Evolutionary conservation across 257 asterid genomes (phyloP).

Genomic region (Orobanche coerulescens): DNA sequence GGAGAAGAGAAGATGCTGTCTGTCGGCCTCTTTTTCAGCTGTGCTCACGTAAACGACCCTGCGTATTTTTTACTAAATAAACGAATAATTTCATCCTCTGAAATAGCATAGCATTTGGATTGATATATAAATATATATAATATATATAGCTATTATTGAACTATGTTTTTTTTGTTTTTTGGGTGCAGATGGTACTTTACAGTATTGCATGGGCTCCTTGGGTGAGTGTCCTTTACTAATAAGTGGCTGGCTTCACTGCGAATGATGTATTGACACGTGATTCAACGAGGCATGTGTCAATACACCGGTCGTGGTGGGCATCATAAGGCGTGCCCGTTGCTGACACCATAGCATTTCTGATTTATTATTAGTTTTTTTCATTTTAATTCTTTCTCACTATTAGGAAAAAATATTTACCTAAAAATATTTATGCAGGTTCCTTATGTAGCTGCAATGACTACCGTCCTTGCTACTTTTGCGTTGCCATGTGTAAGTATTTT

Average conservation of each 20-base stretch:
- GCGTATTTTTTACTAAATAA: not conserved
- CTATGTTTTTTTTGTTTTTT: not conserved
- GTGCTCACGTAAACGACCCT: conserved; percentile 35
- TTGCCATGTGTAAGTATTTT: conserved; percentile 64
- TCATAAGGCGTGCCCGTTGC: too few relatives aligned
- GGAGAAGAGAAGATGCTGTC: conserved; percentile 82
- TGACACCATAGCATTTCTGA: too few relatives aligned
- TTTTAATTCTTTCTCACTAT: too few relatives aligned
- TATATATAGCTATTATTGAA: not conserved
- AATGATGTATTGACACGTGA: too few relatives aligned
- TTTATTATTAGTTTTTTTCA: too few relatives aligned
- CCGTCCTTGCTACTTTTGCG: conserved; percentile 53
- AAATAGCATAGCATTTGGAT: too few relatives aligned
- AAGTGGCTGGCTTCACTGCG: not conserved
- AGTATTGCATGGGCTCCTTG: conserved; percentile 92
- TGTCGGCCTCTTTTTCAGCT: conserved; percentile 62
- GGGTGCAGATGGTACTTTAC: conserved; percentile 64
- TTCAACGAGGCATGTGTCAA: too few relatives aligned
- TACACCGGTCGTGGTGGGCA: too few relatives aligned
- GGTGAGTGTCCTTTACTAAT: conserved; percentile 33
- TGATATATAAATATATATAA: too few relatives aligned
- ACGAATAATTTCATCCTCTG: not conserved
- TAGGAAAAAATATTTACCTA: not conserved
- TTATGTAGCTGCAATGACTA: conserved; percentile 56
- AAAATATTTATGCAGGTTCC: conserved; percentile 46